Base-by-base conservation (phyloP, 192 early-diverging fungal species). In the Coemansia nantahalensis region DNA sequence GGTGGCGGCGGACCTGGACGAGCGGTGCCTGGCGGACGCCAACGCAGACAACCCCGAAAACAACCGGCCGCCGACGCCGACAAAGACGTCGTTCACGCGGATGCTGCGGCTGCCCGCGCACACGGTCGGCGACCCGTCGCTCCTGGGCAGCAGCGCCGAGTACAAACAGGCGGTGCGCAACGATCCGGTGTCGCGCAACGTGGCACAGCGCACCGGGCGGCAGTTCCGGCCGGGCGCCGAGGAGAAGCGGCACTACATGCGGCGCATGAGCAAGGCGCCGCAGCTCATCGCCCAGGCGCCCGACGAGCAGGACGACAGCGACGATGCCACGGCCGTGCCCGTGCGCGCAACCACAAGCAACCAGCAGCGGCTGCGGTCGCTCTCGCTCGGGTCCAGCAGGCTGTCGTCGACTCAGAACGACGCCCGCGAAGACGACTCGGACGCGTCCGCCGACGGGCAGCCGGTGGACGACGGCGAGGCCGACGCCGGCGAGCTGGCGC, bases 1-100 rank as follows among this genome's bases (percentile, higher is more conserved):
- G 11, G 65, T 75, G 16, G 71, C 65, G 2, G 71, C 71, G 6
- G 71, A 75, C 45, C 41, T 75, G 14, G 71, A 75, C 48, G 71
- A 75, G 56, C 64, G 63, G 39, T 54, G 54, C 28, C 45, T 75
- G 46, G 71, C 71, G 2, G 71, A 75, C 28, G 71, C 71, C 45
- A 75, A 75, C 37, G 64, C 71, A 10, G 64, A 75, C 60, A 75
- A 75, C 35, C 71, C 71, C 21, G 71, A 75, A 31, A 62, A 39
- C 71, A 67, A 75, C 59, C 71, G 71, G 13, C 71, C 71, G 47
- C 71, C 71, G 1, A 75, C 71, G 23, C 71, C 71, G 3, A 75
- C 71, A 19, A 75, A 75, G 52, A 35, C 46, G n/a, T 53, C 55
- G 46, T 63, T 75, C 30, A 44, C 64, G 12, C 64, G 71, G 12